These are phyloP conservation scores for Juglanconis sp. DNA, from an alignment of 2,329 filamentous ascomycete genomes.

Conservation along the genomic window DNA sequence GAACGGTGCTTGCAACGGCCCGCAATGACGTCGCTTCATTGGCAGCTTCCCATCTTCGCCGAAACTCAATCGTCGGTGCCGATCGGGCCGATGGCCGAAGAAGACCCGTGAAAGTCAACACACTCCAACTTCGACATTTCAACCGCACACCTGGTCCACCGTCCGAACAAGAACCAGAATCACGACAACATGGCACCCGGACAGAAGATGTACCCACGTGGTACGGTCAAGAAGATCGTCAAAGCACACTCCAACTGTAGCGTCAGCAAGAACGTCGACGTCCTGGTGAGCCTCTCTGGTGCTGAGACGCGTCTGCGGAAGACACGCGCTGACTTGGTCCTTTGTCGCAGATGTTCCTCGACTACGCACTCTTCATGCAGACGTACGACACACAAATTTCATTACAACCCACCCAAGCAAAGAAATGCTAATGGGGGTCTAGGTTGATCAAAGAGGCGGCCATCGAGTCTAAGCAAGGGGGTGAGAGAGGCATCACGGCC, in stretches of 20 bases:
- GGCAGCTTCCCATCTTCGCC: neutral
- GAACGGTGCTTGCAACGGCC: neutral
- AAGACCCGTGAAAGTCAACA: no score
- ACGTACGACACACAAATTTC: conserved; percentile 36
- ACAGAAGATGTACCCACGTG: conserved; percentile 78
- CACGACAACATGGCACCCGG: conserved; percentile 51
- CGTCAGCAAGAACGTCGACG: conserved; percentile 81
- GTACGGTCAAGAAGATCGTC: conserved; percentile 82
- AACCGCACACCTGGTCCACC: conserved; percentile 1
- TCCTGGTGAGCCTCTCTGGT: conserved; percentile 57
- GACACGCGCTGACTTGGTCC: conserved; percentile 25
- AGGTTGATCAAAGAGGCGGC: conserved; percentile 77
- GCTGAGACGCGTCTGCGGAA: conserved; percentile 20
- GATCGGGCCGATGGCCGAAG: neutral
- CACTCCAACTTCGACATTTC: neutral
- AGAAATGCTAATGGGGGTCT: conserved; percentile 6
- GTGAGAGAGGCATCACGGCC: conserved; percentile 71
- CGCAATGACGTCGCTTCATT: conserved; percentile 9
- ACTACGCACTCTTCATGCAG: conserved; percentile 80
- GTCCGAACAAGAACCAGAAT: neutral
- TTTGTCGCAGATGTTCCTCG: conserved; percentile 67
- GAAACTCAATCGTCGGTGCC: conserved; percentile 2
- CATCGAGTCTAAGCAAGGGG: conserved; percentile 70
- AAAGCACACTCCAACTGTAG: conserved; percentile 82
- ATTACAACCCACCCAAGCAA: neutral